Conservation (phyloP, 1,284 basidiomycete genomes). For the Bjerkandera adusta region DNA sequence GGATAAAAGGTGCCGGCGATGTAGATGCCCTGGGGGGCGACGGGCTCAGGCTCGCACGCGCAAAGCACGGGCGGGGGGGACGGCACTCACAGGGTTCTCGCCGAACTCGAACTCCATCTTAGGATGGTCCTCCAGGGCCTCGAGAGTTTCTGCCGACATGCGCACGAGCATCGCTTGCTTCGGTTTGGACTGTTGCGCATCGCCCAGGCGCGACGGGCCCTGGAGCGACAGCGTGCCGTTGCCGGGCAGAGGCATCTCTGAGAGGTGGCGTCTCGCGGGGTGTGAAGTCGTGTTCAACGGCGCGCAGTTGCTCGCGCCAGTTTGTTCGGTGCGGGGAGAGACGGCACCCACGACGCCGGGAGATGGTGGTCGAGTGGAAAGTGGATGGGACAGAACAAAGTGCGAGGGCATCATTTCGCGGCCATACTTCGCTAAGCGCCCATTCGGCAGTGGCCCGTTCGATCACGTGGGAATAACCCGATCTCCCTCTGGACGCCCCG, state of each 20-base stretch:
- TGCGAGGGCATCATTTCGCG: too few relatives aligned
- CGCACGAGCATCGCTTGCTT: slow-evolving; percentile 73
- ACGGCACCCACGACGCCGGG: too few relatives aligned
- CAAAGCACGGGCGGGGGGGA: neutral
- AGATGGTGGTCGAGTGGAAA: too few relatives aligned
- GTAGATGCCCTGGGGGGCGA: slow-evolving; percentile 51
- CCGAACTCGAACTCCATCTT: slow-evolving; percentile 60
- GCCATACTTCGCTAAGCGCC: too few relatives aligned
- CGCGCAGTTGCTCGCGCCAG: too few relatives aligned
- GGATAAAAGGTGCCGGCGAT: slow-evolving; percentile 64
- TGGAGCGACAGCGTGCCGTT: slow-evolving; percentile 53
- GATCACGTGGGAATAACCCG: too few relatives aligned
- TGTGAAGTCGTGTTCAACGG: too few relatives aligned
- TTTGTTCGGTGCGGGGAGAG: too few relatives aligned
- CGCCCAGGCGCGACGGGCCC: slow-evolving; percentile 50
- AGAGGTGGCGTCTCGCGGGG: slow-evolving; percentile 8
- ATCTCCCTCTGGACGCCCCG: too few relatives aligned
- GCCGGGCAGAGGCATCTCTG: slow-evolving; percentile 60
- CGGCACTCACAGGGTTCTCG: slow-evolving; percentile 52
- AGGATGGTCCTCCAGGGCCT: slow-evolving; percentile 55
- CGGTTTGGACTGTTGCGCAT: slow-evolving; percentile 51
- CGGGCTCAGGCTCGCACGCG: neutral
- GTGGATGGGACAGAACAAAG: too few relatives aligned
- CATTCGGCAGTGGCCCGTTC: too few relatives aligned
- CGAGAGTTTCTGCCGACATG: slow-evolving; percentile 65